Percentiles rank a stretch among this genome's conserved stretches.
phyloP scores from a whole-genome alignment of 1,139 yeast genomes.

The Fermentozyma sake region DNA sequence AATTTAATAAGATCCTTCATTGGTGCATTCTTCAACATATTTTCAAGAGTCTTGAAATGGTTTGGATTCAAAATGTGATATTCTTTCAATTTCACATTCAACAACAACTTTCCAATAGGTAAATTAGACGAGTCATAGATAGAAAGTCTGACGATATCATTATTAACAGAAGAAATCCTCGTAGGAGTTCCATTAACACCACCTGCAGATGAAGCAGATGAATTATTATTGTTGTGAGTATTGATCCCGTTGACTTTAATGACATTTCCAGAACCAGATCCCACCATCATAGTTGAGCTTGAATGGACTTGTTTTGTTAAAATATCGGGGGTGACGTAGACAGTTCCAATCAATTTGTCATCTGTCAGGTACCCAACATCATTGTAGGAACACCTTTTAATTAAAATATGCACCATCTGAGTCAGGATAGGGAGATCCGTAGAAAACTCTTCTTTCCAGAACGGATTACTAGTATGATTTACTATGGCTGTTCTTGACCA shows the following conservation, averaged over 20 bases:
- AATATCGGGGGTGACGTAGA: constrained; percentile 53
- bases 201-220: constrained; percentile 9
- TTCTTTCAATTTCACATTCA: constrained; percentile 51
- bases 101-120: constrained; percentile 55
- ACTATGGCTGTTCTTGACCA: constrained; percentile 71
- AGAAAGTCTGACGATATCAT: constrained; percentile 39
- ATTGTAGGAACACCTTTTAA: constrained; percentile 34
- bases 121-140: constrained; percentile 39
- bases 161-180: constrained; percentile 4
- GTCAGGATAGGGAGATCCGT: constrained; percentile 56
- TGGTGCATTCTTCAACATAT: constrained; percentile 48
- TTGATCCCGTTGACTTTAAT: constrained; percentile 20
- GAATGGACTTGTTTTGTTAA: constrained; percentile 34
- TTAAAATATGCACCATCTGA: constrained; percentile 47
- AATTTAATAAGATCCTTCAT: constrained; percentile 47
- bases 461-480: constrained; percentile 46
- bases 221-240: constrained; percentile 8
- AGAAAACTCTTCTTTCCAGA: constrained; percentile 68
- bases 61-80: constrained; percentile 56
- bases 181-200: constrained; percentile 3
- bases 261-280: constrained; percentile 21
- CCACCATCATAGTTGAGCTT: constrained; percentile 37
- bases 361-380: constrained; percentile 19
- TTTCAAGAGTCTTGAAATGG: constrained; percentile 58
- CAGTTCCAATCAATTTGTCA: constrained; percentile 49